Evolutionary conservation across 192 early-diverging fungal species (phyloP).

Genomic region (Linnemannia zychae): DNA sequence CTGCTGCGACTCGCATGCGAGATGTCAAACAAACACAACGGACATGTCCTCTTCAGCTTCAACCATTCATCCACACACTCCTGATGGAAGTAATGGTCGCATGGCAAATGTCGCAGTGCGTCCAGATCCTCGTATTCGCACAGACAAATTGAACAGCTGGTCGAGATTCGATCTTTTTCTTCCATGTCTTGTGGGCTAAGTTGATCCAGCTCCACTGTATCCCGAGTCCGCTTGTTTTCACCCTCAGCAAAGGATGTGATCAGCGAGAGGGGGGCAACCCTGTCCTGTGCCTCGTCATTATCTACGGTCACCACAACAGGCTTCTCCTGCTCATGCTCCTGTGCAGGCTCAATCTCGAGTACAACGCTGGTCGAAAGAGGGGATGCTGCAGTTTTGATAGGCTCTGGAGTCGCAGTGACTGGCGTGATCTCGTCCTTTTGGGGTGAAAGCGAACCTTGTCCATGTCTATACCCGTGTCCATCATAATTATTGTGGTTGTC

Average conservation of each 20-base stretch:
- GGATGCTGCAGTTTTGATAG: background rate
- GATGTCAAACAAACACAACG: slow-evolving; percentile 77
- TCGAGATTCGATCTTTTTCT: slow-evolving; percentile 17
- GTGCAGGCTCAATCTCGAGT: background rate
- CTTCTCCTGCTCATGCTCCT: background rate
- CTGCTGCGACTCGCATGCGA: slow-evolving; percentile 33
- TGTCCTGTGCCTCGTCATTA: background rate
- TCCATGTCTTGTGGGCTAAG: slow-evolving; percentile 13
- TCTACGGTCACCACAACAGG: background rate
- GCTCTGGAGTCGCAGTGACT: background rate
- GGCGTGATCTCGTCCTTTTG: slow-evolving; percentile 1
- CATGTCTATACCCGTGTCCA: background rate
- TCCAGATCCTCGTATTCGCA: slow-evolving; percentile 83
- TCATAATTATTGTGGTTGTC: background rate
- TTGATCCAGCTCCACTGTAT: slow-evolving; percentile 8
- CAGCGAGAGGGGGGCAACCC: background rate
- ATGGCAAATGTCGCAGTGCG: slow-evolving; percentile 75
- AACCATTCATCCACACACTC: slow-evolving; percentile 90
- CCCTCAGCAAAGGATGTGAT: background rate
- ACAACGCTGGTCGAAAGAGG: background rate
- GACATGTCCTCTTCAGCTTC: slow-evolving; percentile 79
- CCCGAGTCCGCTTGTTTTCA: background rate
- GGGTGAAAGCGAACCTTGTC: background rate
- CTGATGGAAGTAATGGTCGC: slow-evolving; percentile 86
- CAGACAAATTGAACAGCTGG: slow-evolving; percentile 84